Conservation (phyloP, 352 stramenopile species). For the Ochromonadaceae sp. region DNA sequence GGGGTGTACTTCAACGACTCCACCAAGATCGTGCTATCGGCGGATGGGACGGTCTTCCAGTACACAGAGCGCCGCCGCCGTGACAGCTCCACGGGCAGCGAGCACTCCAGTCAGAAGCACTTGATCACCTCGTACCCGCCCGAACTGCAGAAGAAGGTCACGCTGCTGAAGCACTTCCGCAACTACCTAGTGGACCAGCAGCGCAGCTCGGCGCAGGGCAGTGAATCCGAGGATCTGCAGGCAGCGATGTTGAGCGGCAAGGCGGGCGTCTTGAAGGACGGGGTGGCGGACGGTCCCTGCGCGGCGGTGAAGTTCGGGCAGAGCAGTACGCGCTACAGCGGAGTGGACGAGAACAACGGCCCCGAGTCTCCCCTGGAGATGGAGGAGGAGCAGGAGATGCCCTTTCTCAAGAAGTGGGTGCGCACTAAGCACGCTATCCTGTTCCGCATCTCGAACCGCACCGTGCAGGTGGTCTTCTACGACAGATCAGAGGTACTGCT, state of each 20-base stretch:
- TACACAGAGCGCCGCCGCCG: constrained; percentile 73
- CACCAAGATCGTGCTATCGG: constrained; percentile 86
- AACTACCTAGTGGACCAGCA: constrained; percentile 83
- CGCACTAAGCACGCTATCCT: constrained; percentile 91
- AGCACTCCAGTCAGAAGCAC: constrained; percentile 23
- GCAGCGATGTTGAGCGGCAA: constrained; percentile 3
- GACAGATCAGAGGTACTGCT: constrained; percentile 66
- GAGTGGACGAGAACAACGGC: too few species aligned
- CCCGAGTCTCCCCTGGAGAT: too few species aligned
- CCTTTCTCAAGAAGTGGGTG: constrained; percentile 96
- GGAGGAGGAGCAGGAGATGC: constrained; percentile 39
- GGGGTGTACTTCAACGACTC: constrained; percentile 98
- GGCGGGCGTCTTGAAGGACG: background rate
- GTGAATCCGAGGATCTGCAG: too few species aligned
- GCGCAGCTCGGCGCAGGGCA: too few species aligned
- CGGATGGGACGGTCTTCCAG: constrained; percentile 64
- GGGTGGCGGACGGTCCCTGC: background rate
- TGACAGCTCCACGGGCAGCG: constrained; percentile 2
- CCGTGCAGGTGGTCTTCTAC: constrained; percentile 47
- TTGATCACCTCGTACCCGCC: constrained; percentile 51
- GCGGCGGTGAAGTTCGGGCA: constrained; percentile 10
- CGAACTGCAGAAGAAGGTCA: constrained; percentile 90
- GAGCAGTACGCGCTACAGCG: constrained; percentile 1
- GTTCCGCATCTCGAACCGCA: constrained; percentile 88
- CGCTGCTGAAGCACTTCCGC: constrained; percentile 89